Evolutionary conservation across 129 eudicot genomes (phyloP).

Genomic region (Cynara cardunculus): DNA sequence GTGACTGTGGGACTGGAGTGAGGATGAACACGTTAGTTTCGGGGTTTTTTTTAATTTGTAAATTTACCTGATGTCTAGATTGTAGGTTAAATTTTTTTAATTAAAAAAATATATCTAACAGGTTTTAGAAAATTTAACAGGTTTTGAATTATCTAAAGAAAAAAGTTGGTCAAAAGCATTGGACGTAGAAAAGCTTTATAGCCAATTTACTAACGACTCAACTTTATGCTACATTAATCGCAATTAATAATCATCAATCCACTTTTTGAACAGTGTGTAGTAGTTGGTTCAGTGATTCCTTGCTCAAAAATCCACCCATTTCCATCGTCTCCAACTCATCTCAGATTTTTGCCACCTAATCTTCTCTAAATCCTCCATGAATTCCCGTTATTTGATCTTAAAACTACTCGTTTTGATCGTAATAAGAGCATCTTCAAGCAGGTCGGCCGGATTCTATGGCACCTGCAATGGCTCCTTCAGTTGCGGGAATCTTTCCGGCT

Average conservation of each 20-base stretch:
- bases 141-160: no score
- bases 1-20: no score
- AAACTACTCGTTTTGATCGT: conserved; percentile 25
- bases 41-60: no score
- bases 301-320: conserved; percentile 5
- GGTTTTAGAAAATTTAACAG: no score
- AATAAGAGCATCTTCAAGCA: conserved; percentile 1
- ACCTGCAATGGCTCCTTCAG: conserved; percentile 41
- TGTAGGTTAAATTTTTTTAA: no score
- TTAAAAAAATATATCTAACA: no score
- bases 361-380: conserved; percentile 30
- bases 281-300: conserved; percentile 11
- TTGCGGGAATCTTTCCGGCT: conserved; percentile 55
- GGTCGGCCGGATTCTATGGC: conserved; percentile 26
- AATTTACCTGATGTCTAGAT: no score
- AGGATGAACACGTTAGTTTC: no score
- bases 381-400: conserved; percentile 7
- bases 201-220: conserved; percentile 1
- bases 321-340: background rate
- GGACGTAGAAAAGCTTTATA: background rate
- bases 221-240: conserved; percentile 5
- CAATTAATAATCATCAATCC: conserved; percentile 7
- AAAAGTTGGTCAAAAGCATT: background rate
- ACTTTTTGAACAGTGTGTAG: conserved; percentile 23
- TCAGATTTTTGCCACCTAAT: background rate